These are phyloP conservation scores for Raphanus sativus DNA, from an alignment of 345 rosid species.

Conservation along the genomic window DNA sequence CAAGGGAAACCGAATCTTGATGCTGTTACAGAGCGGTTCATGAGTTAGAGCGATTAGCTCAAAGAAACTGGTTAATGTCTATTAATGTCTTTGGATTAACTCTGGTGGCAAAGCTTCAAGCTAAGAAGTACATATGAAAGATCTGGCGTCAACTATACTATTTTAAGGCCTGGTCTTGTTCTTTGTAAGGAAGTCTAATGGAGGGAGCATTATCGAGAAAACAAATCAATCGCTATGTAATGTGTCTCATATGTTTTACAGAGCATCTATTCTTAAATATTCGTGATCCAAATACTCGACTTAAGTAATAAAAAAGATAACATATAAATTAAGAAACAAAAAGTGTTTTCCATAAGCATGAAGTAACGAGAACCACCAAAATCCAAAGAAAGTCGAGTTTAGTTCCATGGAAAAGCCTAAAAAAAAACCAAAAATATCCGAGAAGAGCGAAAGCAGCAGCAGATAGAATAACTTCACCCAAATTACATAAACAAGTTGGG, in stretches of 20 bases:
- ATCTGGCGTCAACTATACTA: slow-evolving; percentile 79
- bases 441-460: background rate
- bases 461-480: background rate
- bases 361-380: background rate
- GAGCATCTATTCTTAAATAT: no score
- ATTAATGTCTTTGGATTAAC: slow-evolving; percentile 56
- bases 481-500: slow-evolving; percentile 68
- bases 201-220: no score
- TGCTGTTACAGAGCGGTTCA: slow-evolving; percentile 43
- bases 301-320: no score
- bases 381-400: slow-evolving; percentile 18
- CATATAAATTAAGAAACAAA: background rate
- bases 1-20: slow-evolving; percentile 67
- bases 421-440: background rate
- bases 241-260: no score
- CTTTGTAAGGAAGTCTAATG: no score
- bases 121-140: slow-evolving; percentile 64
- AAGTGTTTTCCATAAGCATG: background rate
- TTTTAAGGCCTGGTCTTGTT: slow-evolving; percentile 60
- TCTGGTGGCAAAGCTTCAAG: slow-evolving; percentile 94
- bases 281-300: no score
- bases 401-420: slow-evolving; percentile 5
- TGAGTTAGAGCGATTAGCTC: background rate
- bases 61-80: no score
- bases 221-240: no score